Conservation (phyloP, 106 monocot genomes). For the Dendrobium nobile region DNA sequence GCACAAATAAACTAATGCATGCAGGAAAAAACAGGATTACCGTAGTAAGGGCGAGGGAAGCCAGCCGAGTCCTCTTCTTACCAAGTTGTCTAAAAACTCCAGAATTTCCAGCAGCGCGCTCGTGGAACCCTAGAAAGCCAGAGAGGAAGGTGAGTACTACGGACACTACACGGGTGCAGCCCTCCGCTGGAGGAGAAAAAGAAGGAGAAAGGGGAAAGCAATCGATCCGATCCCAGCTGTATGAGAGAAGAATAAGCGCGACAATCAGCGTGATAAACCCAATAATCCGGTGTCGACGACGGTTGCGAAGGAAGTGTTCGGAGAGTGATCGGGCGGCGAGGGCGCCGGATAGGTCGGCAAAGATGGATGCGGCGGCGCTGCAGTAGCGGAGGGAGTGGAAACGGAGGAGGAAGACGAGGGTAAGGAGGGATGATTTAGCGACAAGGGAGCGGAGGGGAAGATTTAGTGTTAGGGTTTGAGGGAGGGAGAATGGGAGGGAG, state of each 20-base stretch:
- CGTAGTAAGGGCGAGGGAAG: conserved; percentile 48
- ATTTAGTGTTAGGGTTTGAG: conserved; percentile 9
- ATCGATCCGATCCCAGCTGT: conserved; percentile 38
- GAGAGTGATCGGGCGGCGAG: conserved; percentile 36
- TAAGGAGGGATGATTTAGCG: conserved; percentile 19
- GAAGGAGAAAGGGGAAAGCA: conserved; percentile 18
- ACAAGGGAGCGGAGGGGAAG: conserved; percentile 24
- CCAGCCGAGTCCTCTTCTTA: conserved; percentile 28
- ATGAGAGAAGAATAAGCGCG: conserved; percentile 29
- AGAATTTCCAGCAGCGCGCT: conserved; percentile 33
- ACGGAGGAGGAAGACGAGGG: conserved; percentile 10
- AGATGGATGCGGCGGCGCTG: conserved; percentile 8
- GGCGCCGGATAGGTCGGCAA: conserved; percentile 20
- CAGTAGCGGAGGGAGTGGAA: conserved; percentile 17
- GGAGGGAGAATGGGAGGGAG: conserved; percentile 6
- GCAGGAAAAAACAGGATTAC: conserved; percentile 62
- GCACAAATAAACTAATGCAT: conserved; percentile 22
- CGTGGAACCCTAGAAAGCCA: conserved; percentile 55
- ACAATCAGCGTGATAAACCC: conserved; percentile 22
- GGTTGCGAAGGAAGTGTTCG: conserved; percentile 23
- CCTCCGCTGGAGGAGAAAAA: conserved; percentile 10
- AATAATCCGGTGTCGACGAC: conserved; percentile 25
- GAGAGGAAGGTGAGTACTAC: conserved; percentile 66
- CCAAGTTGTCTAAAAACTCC: conserved; percentile 43
- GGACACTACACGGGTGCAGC: conserved; percentile 28